Conservation (phyloP, 129 eudicot genomes). For the Daucus carota region DH1_v3.0 NC_030383.2:7871501-7872000, state of each 20-base stretch:
- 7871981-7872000: not conserved
- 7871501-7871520: not conserved
- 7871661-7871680: not conserved
- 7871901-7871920: not conserved
- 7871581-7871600: not conserved
- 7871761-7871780: not conserved
- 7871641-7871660: not conserved
- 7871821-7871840: not conserved
- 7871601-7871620: not conserved
- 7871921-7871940: not conserved
- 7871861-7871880: not conserved
- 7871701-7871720: not conserved
- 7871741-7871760: not conserved
- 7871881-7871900: not conserved
- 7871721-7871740: not conserved
- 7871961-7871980: slow-evolving; percentile 5
- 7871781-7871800: not conserved
- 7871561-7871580: slow-evolving; percentile 1
- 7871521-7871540: not conserved
- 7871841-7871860: not conserved
- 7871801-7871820: not conserved
- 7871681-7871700: not conserved
- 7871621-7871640: not conserved
- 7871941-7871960: slow-evolving; percentile 3
- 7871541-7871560: not conserved